These are phyloP conservation scores for Neoboletus subvelutipes DNA, from an alignment of 768 basidiomycete genomes.

Conservation along the genomic window DNA sequence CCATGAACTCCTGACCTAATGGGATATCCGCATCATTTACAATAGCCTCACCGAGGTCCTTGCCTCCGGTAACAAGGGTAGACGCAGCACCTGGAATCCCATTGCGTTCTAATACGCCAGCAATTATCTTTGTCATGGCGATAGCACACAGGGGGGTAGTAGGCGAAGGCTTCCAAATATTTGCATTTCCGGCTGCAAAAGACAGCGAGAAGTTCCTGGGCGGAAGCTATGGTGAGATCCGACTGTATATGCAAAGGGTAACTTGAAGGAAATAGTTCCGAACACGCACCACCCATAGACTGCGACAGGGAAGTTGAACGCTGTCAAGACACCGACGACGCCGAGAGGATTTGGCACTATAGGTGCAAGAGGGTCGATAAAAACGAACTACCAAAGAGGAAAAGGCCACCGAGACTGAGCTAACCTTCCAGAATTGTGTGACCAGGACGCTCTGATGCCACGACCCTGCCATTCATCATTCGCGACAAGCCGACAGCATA, in stretches of 20 bases:
- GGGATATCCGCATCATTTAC: constrained; percentile 75
- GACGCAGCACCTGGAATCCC: constrained; percentile 83
- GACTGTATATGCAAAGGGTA: constrained; percentile 1
- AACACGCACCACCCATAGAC: constrained; percentile 79
- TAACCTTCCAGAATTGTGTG: constrained; percentile 88
- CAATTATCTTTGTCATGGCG: constrained; percentile 83
- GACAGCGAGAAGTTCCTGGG: constrained; percentile 87
- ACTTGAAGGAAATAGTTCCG: not conserved
- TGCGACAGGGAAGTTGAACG: constrained; percentile 96
- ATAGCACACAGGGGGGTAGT: constrained; percentile 89
- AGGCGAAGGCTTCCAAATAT: constrained; percentile 93
- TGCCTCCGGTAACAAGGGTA: constrained; percentile 79
- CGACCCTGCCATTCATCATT: constrained; percentile 90
- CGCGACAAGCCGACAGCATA: constrained; percentile 91
- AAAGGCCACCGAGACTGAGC: not conserved
- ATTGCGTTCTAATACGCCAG: constrained; percentile 78
- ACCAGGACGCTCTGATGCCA: constrained; percentile 86
- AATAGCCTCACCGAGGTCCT: constrained; percentile 75
- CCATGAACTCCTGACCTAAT: constrained; percentile 52
- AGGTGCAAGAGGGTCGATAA: constrained; percentile 16
- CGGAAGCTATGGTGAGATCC: constrained; percentile 10
- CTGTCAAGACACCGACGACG: constrained; percentile 73
- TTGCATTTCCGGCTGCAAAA: constrained; percentile 87
- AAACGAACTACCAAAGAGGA: constrained; percentile 1
- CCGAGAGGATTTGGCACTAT: constrained; percentile 90